Evolutionary conservation across 345 rosid genomes (phyloP).

Genomic region (Dipteronia dyeriana): DNA sequence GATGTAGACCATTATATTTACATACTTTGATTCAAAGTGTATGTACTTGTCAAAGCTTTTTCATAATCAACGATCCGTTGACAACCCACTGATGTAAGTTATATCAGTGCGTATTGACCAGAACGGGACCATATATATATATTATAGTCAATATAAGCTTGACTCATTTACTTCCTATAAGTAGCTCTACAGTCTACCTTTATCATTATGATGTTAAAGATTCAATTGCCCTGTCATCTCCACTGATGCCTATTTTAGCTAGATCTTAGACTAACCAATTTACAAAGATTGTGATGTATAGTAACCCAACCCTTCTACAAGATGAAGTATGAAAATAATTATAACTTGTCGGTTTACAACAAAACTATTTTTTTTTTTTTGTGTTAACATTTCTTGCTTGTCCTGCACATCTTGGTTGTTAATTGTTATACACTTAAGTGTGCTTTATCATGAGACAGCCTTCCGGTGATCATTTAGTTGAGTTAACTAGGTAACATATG

Average conservation of each 20-base stretch:
- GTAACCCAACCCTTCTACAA: not conserved
- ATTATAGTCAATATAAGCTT: not conserved
- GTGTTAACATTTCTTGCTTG: not conserved
- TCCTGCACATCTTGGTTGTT: not conserved
- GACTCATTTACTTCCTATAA: not conserved
- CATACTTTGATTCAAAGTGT: no score
- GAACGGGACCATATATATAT: no score
- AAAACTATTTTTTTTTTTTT: not conserved
- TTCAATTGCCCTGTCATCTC: not conserved
- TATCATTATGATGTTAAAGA: not conserved
- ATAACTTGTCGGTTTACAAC: not conserved
- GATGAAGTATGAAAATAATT: not conserved
- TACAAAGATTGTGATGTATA: not conserved
- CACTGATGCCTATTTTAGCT: not conserved
- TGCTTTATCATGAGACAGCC: not conserved
- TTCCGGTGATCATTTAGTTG: not conserved
- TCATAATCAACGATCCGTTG: no score
- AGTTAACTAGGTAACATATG: not conserved
- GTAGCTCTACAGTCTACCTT: no score
- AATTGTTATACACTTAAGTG: not conserved
- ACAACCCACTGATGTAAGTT: no score
- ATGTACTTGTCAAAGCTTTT: no score
- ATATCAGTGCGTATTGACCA: no score
- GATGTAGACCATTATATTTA: no score
- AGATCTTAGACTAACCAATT: not conserved